phyloP scores from a whole-genome alignment of 2,329 filamentous ascomycete genomes.

The Penicillium sp. region DNA sequence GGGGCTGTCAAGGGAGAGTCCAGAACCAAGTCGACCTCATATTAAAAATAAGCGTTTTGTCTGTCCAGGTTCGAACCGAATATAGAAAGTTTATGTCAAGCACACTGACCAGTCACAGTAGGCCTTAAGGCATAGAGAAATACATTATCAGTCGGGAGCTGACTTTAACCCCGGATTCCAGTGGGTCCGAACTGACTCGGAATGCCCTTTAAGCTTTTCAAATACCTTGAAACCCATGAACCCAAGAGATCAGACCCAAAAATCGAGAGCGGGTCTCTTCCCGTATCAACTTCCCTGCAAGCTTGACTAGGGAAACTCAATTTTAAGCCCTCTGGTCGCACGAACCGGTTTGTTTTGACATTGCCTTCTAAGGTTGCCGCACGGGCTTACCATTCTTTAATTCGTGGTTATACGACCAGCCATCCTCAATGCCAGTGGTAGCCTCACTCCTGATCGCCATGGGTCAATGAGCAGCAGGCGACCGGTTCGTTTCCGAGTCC shows the following conservation, averaged over 20 bases:
- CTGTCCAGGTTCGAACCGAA: background rate
- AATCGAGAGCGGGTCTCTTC: background rate
- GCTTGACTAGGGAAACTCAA: slow-evolving; percentile 25
- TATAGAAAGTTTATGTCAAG: background rate
- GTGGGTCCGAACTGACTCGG: background rate
- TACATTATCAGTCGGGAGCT: background rate
- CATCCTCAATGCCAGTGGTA: slow-evolving; percentile 60
- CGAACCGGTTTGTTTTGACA: slow-evolving; percentile 44
- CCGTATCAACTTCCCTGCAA: slow-evolving; percentile 7
- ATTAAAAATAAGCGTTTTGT: background rate
- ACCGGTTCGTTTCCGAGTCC: slow-evolving; percentile 60
- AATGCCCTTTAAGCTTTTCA: background rate
- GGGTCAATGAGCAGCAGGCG: slow-evolving; percentile 26
- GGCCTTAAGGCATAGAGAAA: no score
- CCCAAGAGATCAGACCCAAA: background rate
- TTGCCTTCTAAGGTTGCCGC: slow-evolving; percentile 45
- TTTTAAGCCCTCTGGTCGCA: slow-evolving; percentile 11
- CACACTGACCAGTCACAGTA: background rate
- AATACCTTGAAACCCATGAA: slow-evolving; percentile 13
- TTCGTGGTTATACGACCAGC: slow-evolving; percentile 57
- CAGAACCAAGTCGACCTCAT: background rate
- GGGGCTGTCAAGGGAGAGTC: background rate
- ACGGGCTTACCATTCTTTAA: slow-evolving; percentile 54
- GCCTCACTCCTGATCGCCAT: slow-evolving; percentile 63
- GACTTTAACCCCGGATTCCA: no score